Evolutionary conservation across 2,329 filamentous ascomycete species (phyloP).

Genomic region (Aspergillus luchuensis): DNA sequence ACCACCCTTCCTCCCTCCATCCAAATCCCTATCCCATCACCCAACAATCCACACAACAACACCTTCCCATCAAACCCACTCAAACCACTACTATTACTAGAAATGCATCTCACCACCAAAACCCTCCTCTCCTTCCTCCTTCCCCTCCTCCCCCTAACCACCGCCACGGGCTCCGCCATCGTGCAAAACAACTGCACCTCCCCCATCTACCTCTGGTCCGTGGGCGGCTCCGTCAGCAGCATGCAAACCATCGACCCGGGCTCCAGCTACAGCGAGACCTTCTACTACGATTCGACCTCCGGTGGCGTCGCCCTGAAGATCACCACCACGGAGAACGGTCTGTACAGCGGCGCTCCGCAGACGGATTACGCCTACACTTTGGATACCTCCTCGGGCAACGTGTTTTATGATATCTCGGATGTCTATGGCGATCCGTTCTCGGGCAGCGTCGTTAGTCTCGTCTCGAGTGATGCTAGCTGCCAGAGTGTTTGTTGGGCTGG

Average conservation of each 20-base stretch:
- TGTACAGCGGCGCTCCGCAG: constrained; percentile 41
- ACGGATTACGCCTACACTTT: constrained; percentile 47
- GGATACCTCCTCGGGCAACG: constrained; percentile 31
- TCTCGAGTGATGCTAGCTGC: constrained; percentile 29
- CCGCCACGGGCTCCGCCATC: constrained; percentile 40
- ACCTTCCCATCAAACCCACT: no score
- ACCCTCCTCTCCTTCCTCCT: constrained; percentile 29
- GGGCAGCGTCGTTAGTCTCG: constrained; percentile 28
- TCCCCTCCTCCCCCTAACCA: constrained; percentile 34
- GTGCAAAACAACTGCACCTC: constrained; percentile 43
- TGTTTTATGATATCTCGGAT: constrained; percentile 47
- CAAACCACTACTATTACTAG: constrained; percentile 6
- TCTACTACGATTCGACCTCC: constrained; percentile 38
- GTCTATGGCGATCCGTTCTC: constrained; percentile 48
- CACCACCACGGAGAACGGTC: constrained; percentile 37
- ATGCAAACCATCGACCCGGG: constrained; percentile 35
- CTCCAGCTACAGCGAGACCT: constrained; percentile 37
- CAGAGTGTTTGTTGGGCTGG: constrained; percentile 35
- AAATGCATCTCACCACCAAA: constrained; percentile 38
- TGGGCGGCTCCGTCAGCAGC: constrained; percentile 37
- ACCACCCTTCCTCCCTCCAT: neutral
- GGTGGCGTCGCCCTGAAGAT: constrained; percentile 50
- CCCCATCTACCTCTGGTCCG: constrained; percentile 44
- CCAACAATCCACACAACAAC: neutral
- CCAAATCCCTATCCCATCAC: neutral